These are phyloP conservation scores for Leccinum variicolor DNA, from an alignment of 768 basidiomycete species.

Conservation along the genomic window DNA sequence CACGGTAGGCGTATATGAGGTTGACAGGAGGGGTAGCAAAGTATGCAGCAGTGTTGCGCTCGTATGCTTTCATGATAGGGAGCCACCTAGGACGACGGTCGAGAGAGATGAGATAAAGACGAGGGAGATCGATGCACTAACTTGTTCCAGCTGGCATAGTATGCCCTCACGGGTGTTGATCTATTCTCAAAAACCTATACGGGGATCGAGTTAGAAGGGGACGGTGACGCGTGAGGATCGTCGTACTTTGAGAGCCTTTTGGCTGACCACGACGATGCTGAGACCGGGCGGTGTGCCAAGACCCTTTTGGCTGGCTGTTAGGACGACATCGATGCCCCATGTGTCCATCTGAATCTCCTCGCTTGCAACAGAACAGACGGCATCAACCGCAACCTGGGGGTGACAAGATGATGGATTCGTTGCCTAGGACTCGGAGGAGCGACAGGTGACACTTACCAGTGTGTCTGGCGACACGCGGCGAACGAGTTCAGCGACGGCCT, in stretches of 20 bases:
- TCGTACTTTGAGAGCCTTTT: constrained; percentile 66
- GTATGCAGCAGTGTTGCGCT: constrained; percentile 76
- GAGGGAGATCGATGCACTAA: constrained; percentile 26
- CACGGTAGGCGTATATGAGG: constrained; percentile 86
- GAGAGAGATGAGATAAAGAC: background rate
- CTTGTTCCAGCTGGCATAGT: constrained; percentile 92
- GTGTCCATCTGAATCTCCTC: constrained; percentile 94
- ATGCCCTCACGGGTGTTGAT: constrained; percentile 58
- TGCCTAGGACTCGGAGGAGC: background rate
- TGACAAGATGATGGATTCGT: background rate
- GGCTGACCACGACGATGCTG: constrained; percentile 79
- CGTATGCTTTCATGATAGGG: constrained; percentile 93
- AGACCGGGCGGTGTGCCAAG: constrained; percentile 92
- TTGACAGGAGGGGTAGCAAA: constrained; percentile 97
- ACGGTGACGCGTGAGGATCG: background rate
- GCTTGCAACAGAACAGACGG: constrained; percentile 94
- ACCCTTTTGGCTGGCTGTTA: constrained; percentile 89
- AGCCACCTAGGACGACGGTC: constrained; percentile 57
- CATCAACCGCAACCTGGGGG: constrained; percentile 75
- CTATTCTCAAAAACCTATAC: constrained; percentile 13
- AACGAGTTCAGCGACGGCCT: constrained; percentile 70
- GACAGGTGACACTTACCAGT: constrained; percentile 45
- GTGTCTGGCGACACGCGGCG: constrained; percentile 79
- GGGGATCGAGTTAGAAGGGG: background rate
- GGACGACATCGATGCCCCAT: constrained; percentile 88